Conservation (phyloP, 2,329 filamentous ascomycete genomes). For the Knufia fluminis region DNA sequence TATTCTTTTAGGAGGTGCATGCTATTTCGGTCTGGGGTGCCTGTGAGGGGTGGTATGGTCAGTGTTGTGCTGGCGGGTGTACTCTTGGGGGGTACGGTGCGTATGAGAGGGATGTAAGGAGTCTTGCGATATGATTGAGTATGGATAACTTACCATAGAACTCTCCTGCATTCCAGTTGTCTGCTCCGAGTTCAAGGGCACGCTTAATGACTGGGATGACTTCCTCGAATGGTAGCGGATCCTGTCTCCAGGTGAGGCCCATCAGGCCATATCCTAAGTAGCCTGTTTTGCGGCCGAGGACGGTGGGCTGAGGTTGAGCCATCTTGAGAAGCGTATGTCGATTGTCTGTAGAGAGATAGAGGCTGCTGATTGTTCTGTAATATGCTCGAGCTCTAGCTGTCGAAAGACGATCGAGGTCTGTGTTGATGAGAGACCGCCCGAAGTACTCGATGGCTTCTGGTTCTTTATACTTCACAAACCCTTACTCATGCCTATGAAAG, state of each 20-base stretch:
- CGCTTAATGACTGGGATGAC: constrained; percentile 47
- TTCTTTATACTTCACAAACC: too few species aligned
- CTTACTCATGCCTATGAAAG: too few species aligned
- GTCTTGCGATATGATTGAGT: too few species aligned
- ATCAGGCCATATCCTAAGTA: constrained; percentile 48
- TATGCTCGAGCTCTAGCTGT: too few species aligned
- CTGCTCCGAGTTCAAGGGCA: constrained; percentile 39
- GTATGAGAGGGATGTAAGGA: too few species aligned
- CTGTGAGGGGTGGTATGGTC: background rate
- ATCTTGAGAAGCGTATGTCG: constrained; percentile 5
- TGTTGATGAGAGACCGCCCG: too few species aligned
- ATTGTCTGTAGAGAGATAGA: background rate
- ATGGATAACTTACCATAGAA: constrained; percentile 45
- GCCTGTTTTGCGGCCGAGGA: constrained; percentile 40
- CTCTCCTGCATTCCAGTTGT: constrained; percentile 55
- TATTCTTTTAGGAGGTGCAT: constrained; percentile 53
- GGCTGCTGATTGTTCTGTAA: too few species aligned
- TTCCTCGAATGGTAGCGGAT: constrained; percentile 16
- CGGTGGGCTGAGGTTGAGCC: constrained; percentile 11
- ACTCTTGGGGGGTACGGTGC: too few species aligned
- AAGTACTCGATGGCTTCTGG: too few species aligned
- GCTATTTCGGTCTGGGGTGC: constrained; percentile 45
- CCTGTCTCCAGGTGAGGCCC: constrained; percentile 34
- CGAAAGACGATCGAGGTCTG: too few species aligned
- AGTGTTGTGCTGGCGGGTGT: background rate